Conservation (phyloP, 495 filamentous ascomycete species). For the Aspergillus panamensis region DNA sequence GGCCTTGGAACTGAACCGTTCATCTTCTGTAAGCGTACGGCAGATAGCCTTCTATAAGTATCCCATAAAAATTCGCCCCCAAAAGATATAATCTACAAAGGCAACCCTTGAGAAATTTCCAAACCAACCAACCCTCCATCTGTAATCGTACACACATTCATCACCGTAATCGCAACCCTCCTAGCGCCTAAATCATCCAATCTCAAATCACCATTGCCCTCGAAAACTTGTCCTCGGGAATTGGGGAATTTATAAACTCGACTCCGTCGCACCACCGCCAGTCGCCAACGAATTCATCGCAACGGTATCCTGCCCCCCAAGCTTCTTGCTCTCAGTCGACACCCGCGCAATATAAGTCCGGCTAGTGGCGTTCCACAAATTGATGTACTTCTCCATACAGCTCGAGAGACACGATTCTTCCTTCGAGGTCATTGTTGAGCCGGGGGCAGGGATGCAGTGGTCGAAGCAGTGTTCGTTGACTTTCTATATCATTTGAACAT, state of each 20-base stretch:
- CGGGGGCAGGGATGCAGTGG: constrained; percentile 83
- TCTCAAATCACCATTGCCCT: not conserved
- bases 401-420: constrained; percentile 75
- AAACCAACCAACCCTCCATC: not conserved
- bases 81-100: too few species aligned
- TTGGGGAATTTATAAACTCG: constrained; percentile 9
- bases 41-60: too few species aligned
- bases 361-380: constrained; percentile 83
- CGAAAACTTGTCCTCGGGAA: not conserved
- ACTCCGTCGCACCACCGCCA: constrained; percentile 16
- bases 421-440: constrained; percentile 64
- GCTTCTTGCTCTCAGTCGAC: constrained; percentile 55
- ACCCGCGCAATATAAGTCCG: constrained; percentile 69
- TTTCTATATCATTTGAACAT: constrained; percentile 55
- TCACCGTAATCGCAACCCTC: not conserved
- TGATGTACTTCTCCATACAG: constrained; percentile 99
- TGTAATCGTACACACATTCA: constrained; percentile 10
- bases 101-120: not conserved
- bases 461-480: constrained; percentile 97
- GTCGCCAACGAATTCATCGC: constrained; percentile 30
- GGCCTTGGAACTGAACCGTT: constrained; percentile 6
- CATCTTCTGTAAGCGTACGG: not conserved
- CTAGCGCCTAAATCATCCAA: not conserved
- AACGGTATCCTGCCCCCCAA: constrained; percentile 27
- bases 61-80: too few species aligned